Conservation (phyloP, 805 yeast genomes). For the Debaryomyces castellii region DNA sequence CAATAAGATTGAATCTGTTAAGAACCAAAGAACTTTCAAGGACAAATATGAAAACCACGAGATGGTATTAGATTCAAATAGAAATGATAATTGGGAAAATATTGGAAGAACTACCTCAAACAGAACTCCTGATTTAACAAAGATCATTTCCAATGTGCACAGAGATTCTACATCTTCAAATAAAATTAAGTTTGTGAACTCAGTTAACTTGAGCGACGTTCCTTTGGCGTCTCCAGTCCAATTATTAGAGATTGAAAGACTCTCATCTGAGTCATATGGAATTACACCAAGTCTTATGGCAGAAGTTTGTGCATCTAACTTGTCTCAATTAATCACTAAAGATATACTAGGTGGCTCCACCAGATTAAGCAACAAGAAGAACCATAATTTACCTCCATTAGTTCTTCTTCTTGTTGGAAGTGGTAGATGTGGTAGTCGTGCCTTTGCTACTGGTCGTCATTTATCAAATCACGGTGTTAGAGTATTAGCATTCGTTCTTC, state of each 20-base stretch:
- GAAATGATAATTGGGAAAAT: conserved; percentile 54
- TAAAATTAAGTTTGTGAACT: conserved; percentile 16
- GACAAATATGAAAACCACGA: conserved; percentile 68
- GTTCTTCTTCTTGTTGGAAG: conserved; percentile 73
- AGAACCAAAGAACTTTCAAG: conserved; percentile 21
- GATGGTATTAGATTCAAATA: conserved; percentile 56
- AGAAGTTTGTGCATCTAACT: conserved; percentile 70
- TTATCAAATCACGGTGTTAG: conserved; percentile 71
- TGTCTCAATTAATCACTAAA: conserved; percentile 57
- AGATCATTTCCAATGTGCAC: conserved; percentile 7
- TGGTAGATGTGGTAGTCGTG: conserved; percentile 70
- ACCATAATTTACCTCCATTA: conserved; percentile 79
- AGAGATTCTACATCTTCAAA: conserved; percentile 11
- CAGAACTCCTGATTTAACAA: conserved; percentile 4
- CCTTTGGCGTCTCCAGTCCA: conserved; percentile 78
- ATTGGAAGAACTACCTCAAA: conserved; percentile 23
- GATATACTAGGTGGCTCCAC: conserved; percentile 64
- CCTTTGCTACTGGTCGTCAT: conserved; percentile 77
- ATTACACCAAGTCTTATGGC: conserved; percentile 47
- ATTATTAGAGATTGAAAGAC: conserved; percentile 69
- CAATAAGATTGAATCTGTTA: conserved; percentile 46
- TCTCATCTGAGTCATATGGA: conserved; percentile 50
- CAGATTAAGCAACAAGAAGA: conserved; percentile 56
- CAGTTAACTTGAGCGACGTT: conserved; percentile 28
- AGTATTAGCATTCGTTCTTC: conserved; percentile 52